Base-by-base conservation (phyloP, 2,329 filamentous ascomycete genomes). In the Colletotrichum sublineola region DNA sequence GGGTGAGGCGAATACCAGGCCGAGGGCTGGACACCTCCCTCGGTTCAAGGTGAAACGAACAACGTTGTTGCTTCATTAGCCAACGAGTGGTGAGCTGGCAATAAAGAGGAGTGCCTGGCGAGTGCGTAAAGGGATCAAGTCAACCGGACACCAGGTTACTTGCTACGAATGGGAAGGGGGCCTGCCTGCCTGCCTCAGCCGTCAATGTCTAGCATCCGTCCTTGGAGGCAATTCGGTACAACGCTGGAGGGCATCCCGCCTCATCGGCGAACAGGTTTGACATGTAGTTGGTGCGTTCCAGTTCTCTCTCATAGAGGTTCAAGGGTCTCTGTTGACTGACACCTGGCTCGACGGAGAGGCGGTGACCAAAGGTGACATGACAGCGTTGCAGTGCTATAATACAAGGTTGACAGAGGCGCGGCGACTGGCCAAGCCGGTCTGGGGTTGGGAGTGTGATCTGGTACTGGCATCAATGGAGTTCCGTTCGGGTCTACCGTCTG, bases 41-140 rank as follows among this genome's bases (percentile, higher is more conserved):
- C 65, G 18, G 46, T 55, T 64, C 69, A 55, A 56, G 60, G 60
- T 63, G 69, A 69, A 69, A 72, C 69, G 69, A 60, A 40, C 48
- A 48, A 69, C 52, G 53, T 69, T 64, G 56, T 64, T 69, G 60
- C 66, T 69, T 69, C 66, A 61, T 69, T 64, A 48, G 66, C 66
- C 33, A 72, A 55, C 15, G 58, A 56, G 66, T 53, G 55, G 48
- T 53, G 69, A 63, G 42, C 58, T 33, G 15, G 42, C 20, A 46
- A 56, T 18, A 20, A 71, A 46, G 56, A 38, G 66, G n/a, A 68
- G 57, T 24, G 38, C 61, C 56, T 53, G 52, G 52, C 46, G 31
- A 63, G 20, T 29, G 46, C 18, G 33, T 38, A 55, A 60, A 63
- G 69, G 65, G 69, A 72, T 60, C 20, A 33, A 31, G 52, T 68